Evolutionary conservation across 1,284 basidiomycete genomes (phyloP).

Genomic region (Kwoniella shivajii): DNA sequence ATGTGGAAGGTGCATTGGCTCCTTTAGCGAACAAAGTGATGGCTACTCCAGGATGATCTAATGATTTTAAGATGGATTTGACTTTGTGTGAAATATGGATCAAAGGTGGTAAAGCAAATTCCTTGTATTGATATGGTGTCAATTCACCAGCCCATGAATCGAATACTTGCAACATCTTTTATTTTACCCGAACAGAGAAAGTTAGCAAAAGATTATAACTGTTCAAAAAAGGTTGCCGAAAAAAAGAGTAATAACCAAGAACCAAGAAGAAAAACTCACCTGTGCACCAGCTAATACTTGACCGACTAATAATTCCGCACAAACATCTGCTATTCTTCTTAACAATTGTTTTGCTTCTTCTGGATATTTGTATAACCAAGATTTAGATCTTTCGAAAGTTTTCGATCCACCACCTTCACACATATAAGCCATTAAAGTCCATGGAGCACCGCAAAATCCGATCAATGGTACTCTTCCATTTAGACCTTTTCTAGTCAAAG

Average conservation of each 20-base stretch:
- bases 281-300: conserved; percentile 92
- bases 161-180: conserved; percentile 89
- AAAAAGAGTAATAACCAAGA: background rate
- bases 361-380: conserved; percentile 88
- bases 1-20: conserved; percentile 64
- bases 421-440: conserved; percentile 98
- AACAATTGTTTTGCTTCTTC: conserved; percentile 76
- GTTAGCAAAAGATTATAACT: background rate
- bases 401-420: conserved; percentile 89
- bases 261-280: too few relatives aligned
- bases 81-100: conserved; percentile 60
- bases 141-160: conserved; percentile 94
- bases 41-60: conserved; percentile 65
- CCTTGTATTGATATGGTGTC: conserved; percentile 76
- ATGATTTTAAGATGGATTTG: conserved; percentile 61
- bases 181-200: background rate
- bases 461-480: conserved; percentile 87
- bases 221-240: background rate
- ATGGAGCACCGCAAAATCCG: conserved; percentile 92
- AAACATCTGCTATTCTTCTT: conserved; percentile 75
- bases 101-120: conserved; percentile 59
- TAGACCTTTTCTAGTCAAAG: conserved; percentile 72
- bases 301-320: conserved; percentile 81
- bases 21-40: conserved; percentile 93
- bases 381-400: conserved; percentile 83